A percentile compares a stretch with the other conserved stretches of the same genome.
These are phyloP conservation scores for Cryptococcus sp. DNA, from an alignment of 1,284 basidiomycete genomes.

Conservation along the genomic window DNA sequence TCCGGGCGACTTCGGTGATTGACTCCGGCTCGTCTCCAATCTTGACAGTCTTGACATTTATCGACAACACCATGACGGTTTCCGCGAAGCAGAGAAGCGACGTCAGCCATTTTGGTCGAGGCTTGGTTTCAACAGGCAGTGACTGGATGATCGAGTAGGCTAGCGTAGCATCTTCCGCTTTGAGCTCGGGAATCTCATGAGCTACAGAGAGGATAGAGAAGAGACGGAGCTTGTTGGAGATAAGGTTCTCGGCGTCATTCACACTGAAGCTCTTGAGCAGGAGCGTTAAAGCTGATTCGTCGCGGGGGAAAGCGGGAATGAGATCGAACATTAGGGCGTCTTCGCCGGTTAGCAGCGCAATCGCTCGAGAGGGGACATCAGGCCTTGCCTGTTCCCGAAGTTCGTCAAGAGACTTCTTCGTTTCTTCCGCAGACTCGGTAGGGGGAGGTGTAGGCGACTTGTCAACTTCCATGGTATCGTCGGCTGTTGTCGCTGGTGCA, in stretches of 20 bases:
- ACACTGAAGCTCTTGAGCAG: constrained; percentile 16
- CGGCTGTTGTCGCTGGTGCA: constrained; percentile 2
- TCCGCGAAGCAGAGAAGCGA: constrained; percentile 73
- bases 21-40: constrained; percentile 19
- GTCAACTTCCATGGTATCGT: constrained; percentile 12
- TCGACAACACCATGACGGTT: constrained; percentile 71
- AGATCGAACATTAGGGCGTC: constrained; percentile 86
- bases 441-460: background rate
- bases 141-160: constrained; percentile 64
- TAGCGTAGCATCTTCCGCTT: constrained; percentile 31
- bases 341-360: constrained; percentile 80
- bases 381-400: constrained; percentile 62
- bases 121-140: constrained; percentile 51
- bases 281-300: constrained; percentile 44
- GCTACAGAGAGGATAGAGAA: constrained; percentile 63
- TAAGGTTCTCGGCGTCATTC: constrained; percentile 21
- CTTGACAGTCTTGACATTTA: constrained; percentile 57
- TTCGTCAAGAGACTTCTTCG: constrained; percentile 57
- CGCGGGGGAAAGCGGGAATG: constrained; percentile 62
- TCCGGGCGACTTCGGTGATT: constrained; percentile 47
- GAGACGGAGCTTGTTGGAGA: constrained; percentile 76
- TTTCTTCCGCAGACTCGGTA: constrained; percentile 7
- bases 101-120: constrained; percentile 74
- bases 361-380: constrained; percentile 50
- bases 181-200: constrained; percentile 12